phyloP scores from a whole-genome alignment of 352 stramenopile genomes.

The Globisporangium abappressorium region DNA sequence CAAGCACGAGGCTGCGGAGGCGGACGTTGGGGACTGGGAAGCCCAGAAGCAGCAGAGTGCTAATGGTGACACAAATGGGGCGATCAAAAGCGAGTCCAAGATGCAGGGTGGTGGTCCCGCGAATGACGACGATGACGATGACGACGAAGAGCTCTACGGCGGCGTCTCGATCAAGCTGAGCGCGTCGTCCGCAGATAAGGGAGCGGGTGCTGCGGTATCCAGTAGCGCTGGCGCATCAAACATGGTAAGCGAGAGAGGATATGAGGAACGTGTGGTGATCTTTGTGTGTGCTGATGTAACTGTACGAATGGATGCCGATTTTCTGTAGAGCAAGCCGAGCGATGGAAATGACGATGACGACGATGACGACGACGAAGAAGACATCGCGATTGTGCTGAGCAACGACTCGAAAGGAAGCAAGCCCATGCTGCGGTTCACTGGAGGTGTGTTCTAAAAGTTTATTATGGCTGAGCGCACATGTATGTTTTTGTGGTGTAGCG shows the following conservation, averaged over 20 bases:
- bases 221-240: neutral
- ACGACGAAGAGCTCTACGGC: conserved; percentile 78
- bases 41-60: neutral
- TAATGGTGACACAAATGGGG: neutral
- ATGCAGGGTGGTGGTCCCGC: neutral
- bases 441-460: conserved; percentile 20
- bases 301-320: neutral
- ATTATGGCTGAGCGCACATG: neutral
- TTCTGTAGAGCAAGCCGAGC: conserved; percentile 2
- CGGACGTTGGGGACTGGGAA: conserved; percentile 8
- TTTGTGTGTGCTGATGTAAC: neutral
- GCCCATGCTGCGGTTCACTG: conserved; percentile 76
- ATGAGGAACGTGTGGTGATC: neutral
- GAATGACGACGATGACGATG: conserved; percentile 47
- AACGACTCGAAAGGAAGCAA: conserved; percentile 62
- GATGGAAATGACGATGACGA: conserved; percentile 56
- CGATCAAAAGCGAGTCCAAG: neutral
- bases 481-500: neutral
- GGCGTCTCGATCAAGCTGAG: conserved; percentile 74
- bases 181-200: conserved; percentile 20
- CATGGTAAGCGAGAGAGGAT: neutral
- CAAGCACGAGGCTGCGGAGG: conserved; percentile 17
- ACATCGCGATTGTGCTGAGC: conserved; percentile 77
- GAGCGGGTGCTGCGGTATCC: conserved; percentile 11
- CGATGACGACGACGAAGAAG: conserved; percentile 80